These are phyloP conservation scores for Austroboletus niveus DNA, from an alignment of 1,284 basidiomycete species.

Conservation along the genomic window DNA sequence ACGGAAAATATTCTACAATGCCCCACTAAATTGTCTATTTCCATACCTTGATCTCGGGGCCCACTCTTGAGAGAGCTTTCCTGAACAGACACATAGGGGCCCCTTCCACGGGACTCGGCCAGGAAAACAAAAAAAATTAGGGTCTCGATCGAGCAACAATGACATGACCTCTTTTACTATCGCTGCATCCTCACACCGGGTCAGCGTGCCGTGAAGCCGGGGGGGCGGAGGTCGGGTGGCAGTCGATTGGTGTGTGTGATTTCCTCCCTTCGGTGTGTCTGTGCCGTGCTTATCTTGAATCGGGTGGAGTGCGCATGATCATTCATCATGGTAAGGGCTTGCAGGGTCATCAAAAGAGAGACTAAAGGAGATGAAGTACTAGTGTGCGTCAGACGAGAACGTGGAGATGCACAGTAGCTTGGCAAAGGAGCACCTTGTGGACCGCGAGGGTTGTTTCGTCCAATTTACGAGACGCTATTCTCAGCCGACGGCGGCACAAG, in stretches of 20 bases:
- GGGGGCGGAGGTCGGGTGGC: neutral
- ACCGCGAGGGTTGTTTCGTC: neutral
- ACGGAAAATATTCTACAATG: no score
- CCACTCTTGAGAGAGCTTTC: neutral
- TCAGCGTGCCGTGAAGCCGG: neutral
- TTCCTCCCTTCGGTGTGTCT: neutral
- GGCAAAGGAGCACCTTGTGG: neutral
- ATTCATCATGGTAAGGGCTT: neutral
- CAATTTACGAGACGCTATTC: neutral
- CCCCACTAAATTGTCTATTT: neutral
- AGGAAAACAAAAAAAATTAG: neutral
- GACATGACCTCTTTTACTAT: neutral
- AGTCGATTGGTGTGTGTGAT: neutral
- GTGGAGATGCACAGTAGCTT: neutral
- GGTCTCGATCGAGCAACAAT: neutral
- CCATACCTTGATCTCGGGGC: neutral
- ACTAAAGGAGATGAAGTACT: neutral
- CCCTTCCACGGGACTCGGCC: neutral
- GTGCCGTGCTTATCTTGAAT: neutral
- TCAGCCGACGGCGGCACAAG: no score
- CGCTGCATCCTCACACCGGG: neutral
- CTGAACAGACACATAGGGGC: neutral
- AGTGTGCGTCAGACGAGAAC: neutral
- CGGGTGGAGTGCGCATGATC: neutral
- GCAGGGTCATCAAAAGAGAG: neutral